Base-by-base conservation (phyloP, 1,284 basidiomycete species). In the Trichosporon sp. region DNA sequence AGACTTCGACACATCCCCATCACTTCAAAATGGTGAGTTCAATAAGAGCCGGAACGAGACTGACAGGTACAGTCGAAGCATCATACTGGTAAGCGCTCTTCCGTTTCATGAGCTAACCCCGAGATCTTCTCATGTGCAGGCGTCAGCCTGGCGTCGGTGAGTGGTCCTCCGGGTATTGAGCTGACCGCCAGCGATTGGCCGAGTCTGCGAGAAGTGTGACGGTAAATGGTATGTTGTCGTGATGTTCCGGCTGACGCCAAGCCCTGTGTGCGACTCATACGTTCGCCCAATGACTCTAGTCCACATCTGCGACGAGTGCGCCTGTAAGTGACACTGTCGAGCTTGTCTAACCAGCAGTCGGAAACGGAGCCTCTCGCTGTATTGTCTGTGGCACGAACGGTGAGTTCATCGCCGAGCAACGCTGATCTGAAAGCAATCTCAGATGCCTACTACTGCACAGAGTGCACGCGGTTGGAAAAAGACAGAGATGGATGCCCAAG, bases 211-310 rank as follows among this genome's bases (percentile, higher is more conserved):
- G 84, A 98, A 98, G 83, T 98, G 95, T 79, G 97, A 99, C 81
- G 97, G 97, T 65, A 98, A 98, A 89, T 99, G 96, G 95, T 95
- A 75, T 74, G 89, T 82, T 64, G 58, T n/a, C 18, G 23, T 44
- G 25, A 2, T 2, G 53, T 60, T 1, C n/a, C 25, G 62, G 42
- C 58, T 73, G 18, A 67, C 64, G 42, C 4, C 64, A 65, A 98
- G 96, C 83, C 97, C 97, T 11, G 93, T 99, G 68, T 99, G 97
- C 85, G 97, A 99, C 85, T 99, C 96, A 31, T 98, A 98, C 84
- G 97, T 99, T 70, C 89, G 97, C 75, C 97, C 97, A 71, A 94
- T 97, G 85, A 98, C 96, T 18, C 87, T 99, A 69, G 97, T 99
- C 68, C 90, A 95, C 77, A 97, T 98, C 77, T 99, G 97, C 83